Percentiles rank a stretch among this genome's conserved stretches.
phyloP scores from a whole-genome alignment of 495 filamentous ascomycete species.

The Immersiella caudata region DNA sequence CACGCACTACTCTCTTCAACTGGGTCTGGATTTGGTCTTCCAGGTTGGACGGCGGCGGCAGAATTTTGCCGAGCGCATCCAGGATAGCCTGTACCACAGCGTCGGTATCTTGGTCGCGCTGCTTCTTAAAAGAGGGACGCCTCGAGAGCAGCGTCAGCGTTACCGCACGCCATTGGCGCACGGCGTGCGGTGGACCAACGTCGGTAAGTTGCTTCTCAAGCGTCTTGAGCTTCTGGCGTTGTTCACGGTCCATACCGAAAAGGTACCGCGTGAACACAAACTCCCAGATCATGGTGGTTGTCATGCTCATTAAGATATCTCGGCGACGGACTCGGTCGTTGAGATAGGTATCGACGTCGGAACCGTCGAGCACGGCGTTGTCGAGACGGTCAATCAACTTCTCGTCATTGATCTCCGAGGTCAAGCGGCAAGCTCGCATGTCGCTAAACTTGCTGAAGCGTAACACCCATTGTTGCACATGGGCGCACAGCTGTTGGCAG shows the following conservation, averaged over 20 bases:
- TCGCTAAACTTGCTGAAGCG: constrained; percentile 97
- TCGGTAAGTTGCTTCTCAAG: constrained; percentile 89
- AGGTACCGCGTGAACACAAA: constrained; percentile 96
- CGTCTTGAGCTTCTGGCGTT: constrained; percentile 92
- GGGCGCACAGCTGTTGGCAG: constrained; percentile 90
- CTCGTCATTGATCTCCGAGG: constrained; percentile 80
- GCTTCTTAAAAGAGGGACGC: constrained; percentile 69
- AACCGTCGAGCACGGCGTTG: constrained; percentile 89
- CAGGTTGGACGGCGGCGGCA: constrained; percentile 78
- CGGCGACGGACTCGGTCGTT: constrained; percentile 81
- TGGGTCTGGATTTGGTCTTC: constrained; percentile 74
- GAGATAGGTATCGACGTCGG: constrained; percentile 83
- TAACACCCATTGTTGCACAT: constrained; percentile 93
- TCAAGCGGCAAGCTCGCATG: constrained; percentile 76
- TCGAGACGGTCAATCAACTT: constrained; percentile 90
- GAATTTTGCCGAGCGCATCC: constrained; percentile 71
- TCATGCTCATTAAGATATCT: constrained; percentile 94
- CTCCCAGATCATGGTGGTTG: constrained; percentile 98
- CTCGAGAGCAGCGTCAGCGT: constrained; percentile 86
- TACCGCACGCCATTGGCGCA: constrained; percentile 93
- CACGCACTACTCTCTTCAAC: constrained; percentile 77
- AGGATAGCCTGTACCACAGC: constrained; percentile 86
- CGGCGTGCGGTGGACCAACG: constrained; percentile 77
- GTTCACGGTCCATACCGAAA: constrained; percentile 96
- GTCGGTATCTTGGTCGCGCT: constrained; percentile 83